Conservation (phyloP, 768 basidiomycete genomes). For the Lactarius hatsudake region DNA sequence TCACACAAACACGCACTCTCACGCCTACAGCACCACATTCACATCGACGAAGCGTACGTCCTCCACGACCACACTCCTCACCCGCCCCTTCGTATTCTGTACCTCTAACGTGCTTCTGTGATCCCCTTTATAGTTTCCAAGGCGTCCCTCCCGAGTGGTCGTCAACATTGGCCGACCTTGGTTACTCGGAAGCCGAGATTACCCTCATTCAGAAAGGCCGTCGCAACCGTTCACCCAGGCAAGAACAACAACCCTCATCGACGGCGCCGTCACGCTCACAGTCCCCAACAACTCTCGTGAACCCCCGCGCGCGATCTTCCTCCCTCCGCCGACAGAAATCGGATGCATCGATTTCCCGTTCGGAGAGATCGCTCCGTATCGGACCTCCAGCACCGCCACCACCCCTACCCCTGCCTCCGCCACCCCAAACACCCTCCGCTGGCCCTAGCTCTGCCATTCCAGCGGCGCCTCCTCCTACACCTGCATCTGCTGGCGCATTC, state of each 20-base stretch:
- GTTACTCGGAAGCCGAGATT: conserved; percentile 28
- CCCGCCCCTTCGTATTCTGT: neutral
- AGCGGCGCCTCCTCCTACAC: conserved; percentile 15
- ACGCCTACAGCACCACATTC: conserved; percentile 22
- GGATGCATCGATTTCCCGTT: conserved; percentile 24
- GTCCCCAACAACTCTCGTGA: conserved; percentile 8
- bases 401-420: conserved; percentile 13
- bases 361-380: conserved; percentile 19
- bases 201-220: conserved; percentile 26
- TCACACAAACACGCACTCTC: neutral
- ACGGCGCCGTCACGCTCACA: conserved; percentile 8
- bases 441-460: neutral
- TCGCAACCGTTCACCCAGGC: conserved; percentile 21
- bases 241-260: neutral
- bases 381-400: conserved; percentile 22
- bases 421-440: neutral
- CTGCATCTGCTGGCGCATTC: neutral
- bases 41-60: conserved; percentile 27
- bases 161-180: conserved; percentile 19
- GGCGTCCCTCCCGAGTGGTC: conserved; percentile 25
- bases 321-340: conserved; percentile 23
- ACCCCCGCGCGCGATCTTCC: conserved; percentile 20
- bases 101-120: neutral
- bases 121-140: conserved; percentile 18
- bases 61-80: neutral